These are phyloP conservation scores for Sanghuangporus baumii DNA, from an alignment of 1,284 basidiomycete genomes.

Conservation along the genomic window DNA sequence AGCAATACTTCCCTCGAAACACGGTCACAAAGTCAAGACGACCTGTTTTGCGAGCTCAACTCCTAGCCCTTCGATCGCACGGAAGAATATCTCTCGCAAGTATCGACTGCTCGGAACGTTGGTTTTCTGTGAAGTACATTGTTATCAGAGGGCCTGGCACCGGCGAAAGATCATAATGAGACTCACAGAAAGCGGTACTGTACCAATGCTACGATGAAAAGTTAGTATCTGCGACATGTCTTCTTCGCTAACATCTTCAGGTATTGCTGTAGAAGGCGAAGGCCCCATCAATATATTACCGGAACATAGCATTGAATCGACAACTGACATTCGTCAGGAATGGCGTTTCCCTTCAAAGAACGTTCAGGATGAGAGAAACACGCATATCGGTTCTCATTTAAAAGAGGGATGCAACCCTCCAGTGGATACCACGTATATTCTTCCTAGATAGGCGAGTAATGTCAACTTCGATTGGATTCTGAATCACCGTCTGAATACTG, in stretches of 20 bases:
- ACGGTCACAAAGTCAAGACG: not conserved
- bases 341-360: slow-evolving; percentile 31
- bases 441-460: slow-evolving; percentile 42
- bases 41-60: slow-evolving; percentile 25
- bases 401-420: slow-evolving; percentile 47
- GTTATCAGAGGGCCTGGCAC: not conserved
- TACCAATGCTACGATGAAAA: not conserved
- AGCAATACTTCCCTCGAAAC: not conserved
- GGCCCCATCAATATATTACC: not conserved
- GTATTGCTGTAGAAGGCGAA: not conserved
- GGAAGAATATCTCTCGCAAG: not conserved
- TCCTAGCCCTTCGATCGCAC: slow-evolving; percentile 31
- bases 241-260: not conserved
- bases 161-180: not conserved
- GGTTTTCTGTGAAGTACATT: not conserved
- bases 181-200: slow-evolving; percentile 3
- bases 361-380: slow-evolving; percentile 62
- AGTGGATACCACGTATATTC: slow-evolving; percentile 75
- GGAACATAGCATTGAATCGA: not conserved
- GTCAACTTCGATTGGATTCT: not conserved
- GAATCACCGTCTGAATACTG: slow-evolving; percentile 22
- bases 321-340: not conserved
- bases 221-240: slow-evolving; percentile 4
- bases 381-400: slow-evolving; percentile 64
- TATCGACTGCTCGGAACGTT: not conserved